These are phyloP conservation scores for Saturnispora ahearnii DNA, from an alignment of 805 yeast genomes.

Conservation along the genomic window DNA sequence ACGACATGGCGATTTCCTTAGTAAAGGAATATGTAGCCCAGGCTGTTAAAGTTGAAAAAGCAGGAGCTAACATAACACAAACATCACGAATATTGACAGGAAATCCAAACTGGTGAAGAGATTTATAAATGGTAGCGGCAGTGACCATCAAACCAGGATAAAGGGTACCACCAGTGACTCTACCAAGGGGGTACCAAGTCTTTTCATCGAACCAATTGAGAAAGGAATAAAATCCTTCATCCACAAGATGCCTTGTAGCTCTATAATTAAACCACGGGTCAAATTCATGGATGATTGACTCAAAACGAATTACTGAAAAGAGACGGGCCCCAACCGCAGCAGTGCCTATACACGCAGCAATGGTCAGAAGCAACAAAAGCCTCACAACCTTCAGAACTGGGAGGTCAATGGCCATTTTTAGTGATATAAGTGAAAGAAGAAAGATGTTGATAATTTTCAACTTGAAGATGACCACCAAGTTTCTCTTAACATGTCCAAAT, in stretches of 20 bases:
- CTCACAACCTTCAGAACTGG: slow-evolving; percentile 4
- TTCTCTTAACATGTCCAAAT: slow-evolving; percentile 7
- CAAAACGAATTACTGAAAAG: slow-evolving; percentile 94
- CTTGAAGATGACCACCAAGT: background rate
- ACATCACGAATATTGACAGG: slow-evolving; percentile 93
- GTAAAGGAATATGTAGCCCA: slow-evolving; percentile 82
- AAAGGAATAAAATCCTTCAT: slow-evolving; percentile 79
- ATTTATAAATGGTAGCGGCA: slow-evolving; percentile 79
- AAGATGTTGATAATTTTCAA: background rate
- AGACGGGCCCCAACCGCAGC: slow-evolving; percentile 90
- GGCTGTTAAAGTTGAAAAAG: slow-evolving; percentile 88
- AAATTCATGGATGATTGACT: slow-evolving; percentile 94
- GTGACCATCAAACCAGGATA: slow-evolving; percentile 99
- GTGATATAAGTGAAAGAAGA: slow-evolving; percentile 21
- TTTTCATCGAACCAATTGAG: slow-evolving; percentile 98
- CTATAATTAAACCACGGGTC: slow-evolving; percentile 96
- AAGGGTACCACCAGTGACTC: slow-evolving; percentile 97
- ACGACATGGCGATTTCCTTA: slow-evolving; percentile 74
- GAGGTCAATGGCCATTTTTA: slow-evolving; percentile 61
- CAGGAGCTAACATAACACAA: slow-evolving; percentile 95
- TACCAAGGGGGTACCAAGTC: slow-evolving; percentile 98
- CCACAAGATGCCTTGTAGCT: slow-evolving; percentile 87
- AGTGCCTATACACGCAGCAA: slow-evolving; percentile 2
- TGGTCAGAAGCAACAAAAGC: slow-evolving; percentile 1
- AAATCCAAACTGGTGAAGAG: slow-evolving; percentile 53